A percentile compares a stretch with the other conserved stretches of the same genome.
These are phyloP conservation scores for Leptomonas pyrrhocoris DNA, from an alignment of 208 protist genomes.

Conservation along the genomic window DNA sequence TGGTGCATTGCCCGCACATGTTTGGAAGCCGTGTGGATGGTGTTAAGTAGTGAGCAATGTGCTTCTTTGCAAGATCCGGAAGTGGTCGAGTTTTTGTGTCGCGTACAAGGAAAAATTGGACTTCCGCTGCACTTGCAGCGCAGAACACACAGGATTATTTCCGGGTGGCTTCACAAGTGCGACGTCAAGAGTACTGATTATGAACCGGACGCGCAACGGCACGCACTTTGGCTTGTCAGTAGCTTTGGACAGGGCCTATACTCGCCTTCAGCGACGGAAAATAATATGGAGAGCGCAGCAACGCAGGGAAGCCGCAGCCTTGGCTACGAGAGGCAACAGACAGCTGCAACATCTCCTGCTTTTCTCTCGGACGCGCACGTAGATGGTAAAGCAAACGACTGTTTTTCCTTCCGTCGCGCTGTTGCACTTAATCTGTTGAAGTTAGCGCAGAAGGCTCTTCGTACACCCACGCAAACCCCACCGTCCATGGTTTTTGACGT, in stretches of 20 bases:
- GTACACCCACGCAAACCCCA: neutral
- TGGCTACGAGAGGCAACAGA: too few relatives aligned
- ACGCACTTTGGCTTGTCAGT: conserved; percentile 22
- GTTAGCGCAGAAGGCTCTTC: neutral
- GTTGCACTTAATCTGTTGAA: neutral
- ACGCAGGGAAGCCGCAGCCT: neutral
- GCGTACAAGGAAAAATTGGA: conserved; percentile 9
- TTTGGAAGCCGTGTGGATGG: conserved; percentile 18
- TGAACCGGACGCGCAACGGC: conserved; percentile 15
- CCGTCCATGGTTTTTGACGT: neutral
- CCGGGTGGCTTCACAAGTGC: conserved; percentile 5
- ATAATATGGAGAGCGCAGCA: neutral
- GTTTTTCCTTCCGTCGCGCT: neutral
- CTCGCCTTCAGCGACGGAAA: neutral
- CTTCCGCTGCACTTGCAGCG: conserved; percentile 21
- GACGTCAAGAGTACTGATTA: neutral
- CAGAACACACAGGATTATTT: conserved; percentile 10
- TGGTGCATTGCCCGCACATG: conserved; percentile 25
- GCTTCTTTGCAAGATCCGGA: conserved; percentile 19
- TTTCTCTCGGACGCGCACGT: neutral
- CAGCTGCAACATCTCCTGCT: neutral
- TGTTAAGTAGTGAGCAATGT: conserved; percentile 7
- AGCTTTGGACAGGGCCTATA: conserved; percentile 1
- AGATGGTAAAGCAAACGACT: neutral
- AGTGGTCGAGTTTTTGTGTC: conserved; percentile 27